Evolutionary conservation across 306 rosid species (phyloP).

Genomic region (Leucaena leucocephala): DNA sequence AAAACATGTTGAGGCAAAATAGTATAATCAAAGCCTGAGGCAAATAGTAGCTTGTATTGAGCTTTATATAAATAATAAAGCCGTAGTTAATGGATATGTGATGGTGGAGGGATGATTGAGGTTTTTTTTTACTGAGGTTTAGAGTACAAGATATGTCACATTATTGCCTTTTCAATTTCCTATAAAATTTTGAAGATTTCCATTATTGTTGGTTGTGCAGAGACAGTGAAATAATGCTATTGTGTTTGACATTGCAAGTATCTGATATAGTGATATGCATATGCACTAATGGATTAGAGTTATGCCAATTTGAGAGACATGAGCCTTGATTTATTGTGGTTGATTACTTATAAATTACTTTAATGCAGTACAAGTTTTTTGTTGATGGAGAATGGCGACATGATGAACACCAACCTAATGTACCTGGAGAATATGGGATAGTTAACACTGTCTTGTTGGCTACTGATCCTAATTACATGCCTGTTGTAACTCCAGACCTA

Average conservation of each 20-base stretch:
- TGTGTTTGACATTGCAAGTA: conserved; percentile 29
- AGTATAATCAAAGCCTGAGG: not conserved
- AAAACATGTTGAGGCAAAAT: not conserved
- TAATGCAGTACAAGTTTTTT: conserved; percentile 87
- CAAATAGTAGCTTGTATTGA: no score
- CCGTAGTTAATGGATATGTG: conserved; percentile 15
- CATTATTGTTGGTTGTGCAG: conserved; percentile 12
- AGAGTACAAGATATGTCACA: not conserved
- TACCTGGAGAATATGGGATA: conserved; percentile 74
- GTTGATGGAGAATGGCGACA: conserved; percentile 96
- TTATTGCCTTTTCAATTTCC: not conserved
- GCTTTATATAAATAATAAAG: no score
- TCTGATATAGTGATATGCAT: conserved; percentile 6
- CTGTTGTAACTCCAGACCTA: conserved; percentile 49
- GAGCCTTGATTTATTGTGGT: conserved; percentile 15
- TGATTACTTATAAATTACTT: conserved; percentile 33
- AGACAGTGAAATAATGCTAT: conserved; percentile 10
- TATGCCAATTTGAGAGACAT: conserved; percentile 1
- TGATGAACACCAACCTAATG: conserved; percentile 76
- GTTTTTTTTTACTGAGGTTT: conserved; percentile 24
- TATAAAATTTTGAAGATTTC: not conserved
- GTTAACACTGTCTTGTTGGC: conserved; percentile 77
- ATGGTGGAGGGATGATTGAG: not conserved
- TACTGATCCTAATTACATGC: conserved; percentile 70
- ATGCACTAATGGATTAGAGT: not conserved